Percentiles rank a stretch among this genome's conserved stretches.
Evolutionary conservation across 257 asterid genomes (phyloP).

Genomic region (Fraxinus quadrangulata): DNA sequence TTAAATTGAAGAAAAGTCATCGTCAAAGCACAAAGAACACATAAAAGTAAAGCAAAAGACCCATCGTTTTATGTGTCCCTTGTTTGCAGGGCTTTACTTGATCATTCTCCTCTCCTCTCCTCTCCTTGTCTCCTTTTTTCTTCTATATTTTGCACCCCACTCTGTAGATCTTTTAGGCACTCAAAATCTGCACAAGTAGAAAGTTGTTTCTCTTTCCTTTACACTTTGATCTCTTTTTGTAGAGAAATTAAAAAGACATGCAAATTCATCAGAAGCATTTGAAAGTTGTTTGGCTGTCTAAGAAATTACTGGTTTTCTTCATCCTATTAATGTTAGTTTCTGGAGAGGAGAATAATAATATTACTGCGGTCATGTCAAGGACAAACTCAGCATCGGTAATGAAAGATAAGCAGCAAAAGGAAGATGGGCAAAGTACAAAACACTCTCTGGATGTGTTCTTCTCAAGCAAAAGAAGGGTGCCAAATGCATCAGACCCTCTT

Average conservation of each 20-base stretch:
- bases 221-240: background rate
- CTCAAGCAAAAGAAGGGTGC: slow-evolving; percentile 47
- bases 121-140: background rate
- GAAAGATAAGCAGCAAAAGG: slow-evolving; percentile 12
- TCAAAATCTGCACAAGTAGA: background rate
- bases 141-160: slow-evolving; percentile 20
- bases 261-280: slow-evolving; percentile 13
- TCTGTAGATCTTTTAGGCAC: background rate
- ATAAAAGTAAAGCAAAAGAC: slow-evolving; percentile 25
- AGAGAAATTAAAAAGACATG: slow-evolving; percentile 7
- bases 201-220: background rate
- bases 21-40: slow-evolving; percentile 35
- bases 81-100: slow-evolving; percentile 38
- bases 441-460: slow-evolving; percentile 26
- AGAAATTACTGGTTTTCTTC: slow-evolving; percentile 32
- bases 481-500: slow-evolving; percentile 54
- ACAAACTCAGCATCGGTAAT: background rate
- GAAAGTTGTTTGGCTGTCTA: slow-evolving; percentile 8
- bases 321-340: slow-evolving; percentile 19
- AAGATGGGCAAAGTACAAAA: slow-evolving; percentile 18
- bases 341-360: slow-evolving; percentile 24
- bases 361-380: slow-evolving; percentile 14
- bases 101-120: background rate
- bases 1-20: slow-evolving; percentile 22
- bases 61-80: slow-evolving; percentile 43